Conservation (phyloP, 106 monocot genomes). For the Dioscorea dumetorum region DNA sequence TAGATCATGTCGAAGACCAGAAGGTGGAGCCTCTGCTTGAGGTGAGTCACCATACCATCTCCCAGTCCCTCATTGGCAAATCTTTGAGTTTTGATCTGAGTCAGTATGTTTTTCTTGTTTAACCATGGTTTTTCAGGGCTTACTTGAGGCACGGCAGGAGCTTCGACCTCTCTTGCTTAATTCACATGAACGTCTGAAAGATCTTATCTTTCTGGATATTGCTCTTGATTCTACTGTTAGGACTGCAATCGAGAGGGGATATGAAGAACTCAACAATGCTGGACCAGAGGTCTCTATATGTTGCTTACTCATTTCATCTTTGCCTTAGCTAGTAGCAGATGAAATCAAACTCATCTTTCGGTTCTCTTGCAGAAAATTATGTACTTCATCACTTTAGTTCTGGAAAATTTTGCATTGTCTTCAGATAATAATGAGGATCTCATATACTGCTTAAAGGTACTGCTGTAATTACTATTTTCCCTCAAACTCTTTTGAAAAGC, state of each 20-base stretch:
- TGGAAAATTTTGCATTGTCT: slow-evolving; percentile 96
- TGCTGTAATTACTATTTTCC: not conserved
- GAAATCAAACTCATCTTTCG: slow-evolving; percentile 8
- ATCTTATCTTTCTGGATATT: slow-evolving; percentile 91
- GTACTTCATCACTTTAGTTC: slow-evolving; percentile 76
- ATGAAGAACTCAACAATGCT: slow-evolving; percentile 74
- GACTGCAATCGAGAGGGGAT: slow-evolving; percentile 83
- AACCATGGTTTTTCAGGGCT: slow-evolving; percentile 39
- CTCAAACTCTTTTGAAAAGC: no score
- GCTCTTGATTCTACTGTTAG: slow-evolving; percentile 95
- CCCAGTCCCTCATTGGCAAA: no score
- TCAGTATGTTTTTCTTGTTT: not conserved
- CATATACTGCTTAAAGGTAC: slow-evolving; percentile 93
- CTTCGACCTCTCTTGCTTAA: slow-evolving; percentile 56
- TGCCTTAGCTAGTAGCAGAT: not conserved
- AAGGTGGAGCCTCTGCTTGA: slow-evolving; percentile 80
- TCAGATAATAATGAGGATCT: slow-evolving; percentile 89
- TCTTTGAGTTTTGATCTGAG: no score
- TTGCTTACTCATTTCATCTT: not conserved
- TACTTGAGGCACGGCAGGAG: slow-evolving; percentile 83
- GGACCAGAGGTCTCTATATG: slow-evolving; percentile 55
- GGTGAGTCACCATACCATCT: slow-evolving; percentile 27
- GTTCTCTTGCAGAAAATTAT: slow-evolving; percentile 79
- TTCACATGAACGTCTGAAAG: slow-evolving; percentile 79
- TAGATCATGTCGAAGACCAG: slow-evolving; percentile 77